A percentile compares a stretch with the other conserved stretches of the same genome.
These are phyloP conservation scores for Rubroboletus pulcherrimus DNA, from an alignment of 768 basidiomycete genomes.

Conservation along the genomic window DNA sequence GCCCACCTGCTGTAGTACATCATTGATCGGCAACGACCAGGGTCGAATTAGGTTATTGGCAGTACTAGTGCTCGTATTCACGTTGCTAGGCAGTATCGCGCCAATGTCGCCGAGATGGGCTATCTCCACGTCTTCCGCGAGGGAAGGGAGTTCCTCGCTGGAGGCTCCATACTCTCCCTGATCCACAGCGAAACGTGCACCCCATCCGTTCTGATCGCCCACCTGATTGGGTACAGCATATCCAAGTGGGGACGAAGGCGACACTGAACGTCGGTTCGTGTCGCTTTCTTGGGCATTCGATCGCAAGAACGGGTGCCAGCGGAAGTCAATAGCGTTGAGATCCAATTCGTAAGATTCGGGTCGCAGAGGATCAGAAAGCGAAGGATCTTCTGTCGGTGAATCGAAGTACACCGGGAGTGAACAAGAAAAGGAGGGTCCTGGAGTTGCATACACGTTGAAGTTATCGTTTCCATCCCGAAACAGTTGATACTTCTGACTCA, in stretches of 20 bases:
- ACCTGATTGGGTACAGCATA: slow-evolving; percentile 1
- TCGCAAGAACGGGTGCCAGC: slow-evolving; percentile 50
- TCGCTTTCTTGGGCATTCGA: slow-evolving; percentile 16
- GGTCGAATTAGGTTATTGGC: not conserved
- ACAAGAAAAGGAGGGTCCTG: slow-evolving; percentile 40
- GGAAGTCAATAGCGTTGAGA: slow-evolving; percentile 46
- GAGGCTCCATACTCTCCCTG: slow-evolving; percentile 6
- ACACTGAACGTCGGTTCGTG: not conserved
- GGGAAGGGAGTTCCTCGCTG: slow-evolving; percentile 8
- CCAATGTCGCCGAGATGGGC: slow-evolving; percentile 3
- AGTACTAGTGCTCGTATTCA: not conserved
- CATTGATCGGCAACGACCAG: slow-evolving; percentile 10
- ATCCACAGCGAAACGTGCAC: slow-evolving; percentile 11
- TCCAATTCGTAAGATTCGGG: slow-evolving; percentile 37
- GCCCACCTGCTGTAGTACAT: slow-evolving; percentile 10
- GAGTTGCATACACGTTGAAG: slow-evolving; percentile 39
- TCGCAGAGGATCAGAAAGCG: slow-evolving; percentile 37
- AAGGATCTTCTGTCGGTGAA: slow-evolving; percentile 49
- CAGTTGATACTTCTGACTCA: not conserved
- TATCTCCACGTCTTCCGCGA: slow-evolving; percentile 7
- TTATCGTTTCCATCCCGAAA: slow-evolving; percentile 1
- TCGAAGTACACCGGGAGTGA: slow-evolving; percentile 45
- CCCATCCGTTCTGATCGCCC: slow-evolving; percentile 18
- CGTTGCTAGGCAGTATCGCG: slow-evolving; percentile 9
- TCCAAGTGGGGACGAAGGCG: slow-evolving; percentile 1